Percentiles rank a stretch among this genome's conserved stretches.
Evolutionary conservation across 169 alveolate genomes (phyloP).

Genomic region (Eimeria acervulina): DNA sequence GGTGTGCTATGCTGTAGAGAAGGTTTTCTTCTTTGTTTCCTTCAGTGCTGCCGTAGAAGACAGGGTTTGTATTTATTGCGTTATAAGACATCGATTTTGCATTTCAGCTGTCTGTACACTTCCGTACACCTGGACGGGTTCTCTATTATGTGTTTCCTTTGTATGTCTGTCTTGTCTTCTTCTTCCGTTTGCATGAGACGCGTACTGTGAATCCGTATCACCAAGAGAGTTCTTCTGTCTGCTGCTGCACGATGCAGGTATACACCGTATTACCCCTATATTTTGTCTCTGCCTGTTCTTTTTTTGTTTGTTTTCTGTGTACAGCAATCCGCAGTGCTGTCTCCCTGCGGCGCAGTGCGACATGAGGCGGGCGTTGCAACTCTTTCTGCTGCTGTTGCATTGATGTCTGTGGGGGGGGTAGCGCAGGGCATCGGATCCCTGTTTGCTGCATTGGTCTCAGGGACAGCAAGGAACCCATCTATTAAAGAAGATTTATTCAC

Average conservation of each 20-base stretch:
- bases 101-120: neutral
- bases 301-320: neutral
- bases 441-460: slow-evolving; percentile 94
- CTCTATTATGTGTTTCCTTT: neutral
- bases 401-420: slow-evolving; percentile 87
- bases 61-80: no score
- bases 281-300: neutral
- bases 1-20: no score
- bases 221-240: neutral
- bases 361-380: slow-evolving; percentile 84
- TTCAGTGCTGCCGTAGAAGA: no score
- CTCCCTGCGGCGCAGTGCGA: slow-evolving; percentile 39
- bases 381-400: slow-evolving; percentile 86
- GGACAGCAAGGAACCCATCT: slow-evolving; percentile 95
- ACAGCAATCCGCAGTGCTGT: slow-evolving; percentile 12
- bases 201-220: no score
- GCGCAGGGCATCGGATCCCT: slow-evolving; percentile 96
- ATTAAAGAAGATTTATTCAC: slow-evolving; percentile 94
- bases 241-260: neutral
- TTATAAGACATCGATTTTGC: no score
- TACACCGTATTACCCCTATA: neutral
- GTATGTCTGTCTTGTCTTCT: neutral
- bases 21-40: no score
- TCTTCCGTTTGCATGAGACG: no score
- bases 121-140: neutral